phyloP scores from a whole-genome alignment of 2,329 filamentous ascomycete species.

The Sporothrix protearum region DNA sequence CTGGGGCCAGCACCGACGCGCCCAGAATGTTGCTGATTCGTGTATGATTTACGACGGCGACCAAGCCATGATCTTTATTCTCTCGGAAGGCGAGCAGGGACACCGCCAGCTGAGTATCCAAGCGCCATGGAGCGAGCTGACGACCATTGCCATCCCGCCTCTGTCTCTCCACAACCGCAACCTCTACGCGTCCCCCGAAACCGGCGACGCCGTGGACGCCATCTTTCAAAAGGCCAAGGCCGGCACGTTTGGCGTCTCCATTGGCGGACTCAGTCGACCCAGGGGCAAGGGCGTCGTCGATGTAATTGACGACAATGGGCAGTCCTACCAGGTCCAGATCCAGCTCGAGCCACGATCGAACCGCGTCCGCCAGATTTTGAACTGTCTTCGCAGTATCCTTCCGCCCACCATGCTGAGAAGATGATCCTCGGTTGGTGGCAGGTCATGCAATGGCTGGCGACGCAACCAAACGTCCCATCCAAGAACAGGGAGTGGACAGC shows the following conservation, averaged over 20 bases:
- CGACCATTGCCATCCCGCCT: slow-evolving; percentile 61
- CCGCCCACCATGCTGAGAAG: slow-evolving; percentile 57
- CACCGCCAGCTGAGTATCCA: slow-evolving; percentile 66
- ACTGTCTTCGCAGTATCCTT: slow-evolving; percentile 61
- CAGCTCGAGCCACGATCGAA: slow-evolving; percentile 62
- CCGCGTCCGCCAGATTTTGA: slow-evolving; percentile 59
- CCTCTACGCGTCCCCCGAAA: neutral
- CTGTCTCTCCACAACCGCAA: slow-evolving; percentile 47
- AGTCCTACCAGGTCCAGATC: slow-evolving; percentile 64
- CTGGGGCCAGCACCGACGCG: slow-evolving; percentile 53
- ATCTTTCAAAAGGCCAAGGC: slow-evolving; percentile 18
- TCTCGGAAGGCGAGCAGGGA: slow-evolving; percentile 63
- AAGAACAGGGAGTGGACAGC: slow-evolving; percentile 66
- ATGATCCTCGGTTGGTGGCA: slow-evolving; percentile 71
- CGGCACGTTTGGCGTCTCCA: slow-evolving; percentile 41
- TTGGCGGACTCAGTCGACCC: slow-evolving; percentile 55
- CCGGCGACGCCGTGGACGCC: neutral
- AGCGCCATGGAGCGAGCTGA: slow-evolving; percentile 69
- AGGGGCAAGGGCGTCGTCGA: slow-evolving; percentile 61
- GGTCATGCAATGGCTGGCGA: slow-evolving; percentile 63
- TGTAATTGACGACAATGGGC: slow-evolving; percentile 59
- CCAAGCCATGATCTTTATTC: slow-evolving; percentile 64
- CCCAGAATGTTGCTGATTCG: slow-evolving; percentile 67
- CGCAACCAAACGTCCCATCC: slow-evolving; percentile 35
- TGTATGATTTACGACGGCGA: slow-evolving; percentile 66